Percentiles rank a stretch among this genome's conserved stretches.
Conservation (phyloP, 75 land plant genomes). For the Picea sitchensis region DNA sequence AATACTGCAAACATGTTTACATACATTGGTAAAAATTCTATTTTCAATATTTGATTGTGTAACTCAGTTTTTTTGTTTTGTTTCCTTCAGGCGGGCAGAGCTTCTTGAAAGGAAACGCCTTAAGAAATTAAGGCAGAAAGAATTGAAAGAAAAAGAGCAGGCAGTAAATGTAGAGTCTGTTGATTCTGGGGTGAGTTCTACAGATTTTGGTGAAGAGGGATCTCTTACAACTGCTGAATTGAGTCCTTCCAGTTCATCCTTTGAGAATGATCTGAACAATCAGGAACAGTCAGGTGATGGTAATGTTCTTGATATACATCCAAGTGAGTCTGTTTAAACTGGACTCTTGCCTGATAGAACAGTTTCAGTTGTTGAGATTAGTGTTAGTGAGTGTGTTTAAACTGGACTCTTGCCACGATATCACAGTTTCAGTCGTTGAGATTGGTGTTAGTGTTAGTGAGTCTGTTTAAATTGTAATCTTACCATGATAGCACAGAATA, state of each 20-base stretch:
- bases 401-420: neutral
- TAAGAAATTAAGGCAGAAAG: slow-evolving; percentile 67
- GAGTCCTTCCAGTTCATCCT: slow-evolving; percentile 9
- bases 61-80: neutral
- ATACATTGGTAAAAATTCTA: neutral
- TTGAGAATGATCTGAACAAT: slow-evolving; percentile 8
- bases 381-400: neutral
- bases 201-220: neutral
- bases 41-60: neutral
- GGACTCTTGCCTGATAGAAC: neutral
- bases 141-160: slow-evolving; percentile 40
- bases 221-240: slow-evolving; percentile 7
- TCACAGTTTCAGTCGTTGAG: neutral
- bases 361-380: neutral
- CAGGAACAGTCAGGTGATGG: neutral
- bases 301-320: neutral
- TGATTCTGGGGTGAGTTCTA: neutral
- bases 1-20: neutral
- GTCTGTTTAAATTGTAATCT: too few species aligned
- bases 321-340: slow-evolving; percentile 5
- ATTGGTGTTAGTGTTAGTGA: too few species aligned
- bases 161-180: slow-evolving; percentile 1
- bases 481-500: too few species aligned
- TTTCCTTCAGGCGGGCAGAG: slow-evolving; percentile 40
- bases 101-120: slow-evolving; percentile 46